Evolutionary conservation across 2,329 filamentous ascomycete species (phyloP), one percentile per base, ranked within the genome.

Genomic region (Gremmenia infestans): DNA sequence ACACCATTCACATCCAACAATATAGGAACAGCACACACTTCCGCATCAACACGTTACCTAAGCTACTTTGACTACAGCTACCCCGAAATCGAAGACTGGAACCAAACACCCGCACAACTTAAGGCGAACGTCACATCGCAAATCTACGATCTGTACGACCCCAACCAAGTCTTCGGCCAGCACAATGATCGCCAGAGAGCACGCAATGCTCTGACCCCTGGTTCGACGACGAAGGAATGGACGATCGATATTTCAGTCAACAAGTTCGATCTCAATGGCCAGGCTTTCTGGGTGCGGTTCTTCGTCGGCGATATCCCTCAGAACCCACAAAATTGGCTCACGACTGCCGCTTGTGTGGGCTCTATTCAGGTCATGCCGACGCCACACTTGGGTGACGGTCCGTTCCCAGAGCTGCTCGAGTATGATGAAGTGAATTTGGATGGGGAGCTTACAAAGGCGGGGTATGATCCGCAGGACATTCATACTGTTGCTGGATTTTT

Each of bases 41-140:
- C 65, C 22, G 65, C 68, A 39, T 70, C 68, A 71, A 4, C 75
- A 75, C 59, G 69, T 68, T 2, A 72, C 74, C 56, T 48, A 19
- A 54, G 35, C 19, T 37, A 14, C 8, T 58, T 60, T 40, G 55
- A 51, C 12, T 60, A 60, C 36, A 47, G 56, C 11, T 60, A 59
- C 25, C 59, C 59, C 8, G 59, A 59, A 42, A 65, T 76, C 28
- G 52, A 65, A 53, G 67, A 70, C 63, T 80, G 81, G 59, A 77
- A 74, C 40, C 81, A 83, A 71, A 77, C 77, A 1, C 71, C 81
- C 1, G 76, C 83, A 58, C 76, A 84, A 60, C 70, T 89, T 43
- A 75, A 78, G 42, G 78, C 79, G 57, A 85, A 86, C 62, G 74
- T 89, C 23, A 78, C 81, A 48, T 78, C 81, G 0, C 80, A 85